These are phyloP conservation scores for Syzygium aqueum DNA, from an alignment of 345 rosid genomes.

Conservation along the genomic window DNA sequence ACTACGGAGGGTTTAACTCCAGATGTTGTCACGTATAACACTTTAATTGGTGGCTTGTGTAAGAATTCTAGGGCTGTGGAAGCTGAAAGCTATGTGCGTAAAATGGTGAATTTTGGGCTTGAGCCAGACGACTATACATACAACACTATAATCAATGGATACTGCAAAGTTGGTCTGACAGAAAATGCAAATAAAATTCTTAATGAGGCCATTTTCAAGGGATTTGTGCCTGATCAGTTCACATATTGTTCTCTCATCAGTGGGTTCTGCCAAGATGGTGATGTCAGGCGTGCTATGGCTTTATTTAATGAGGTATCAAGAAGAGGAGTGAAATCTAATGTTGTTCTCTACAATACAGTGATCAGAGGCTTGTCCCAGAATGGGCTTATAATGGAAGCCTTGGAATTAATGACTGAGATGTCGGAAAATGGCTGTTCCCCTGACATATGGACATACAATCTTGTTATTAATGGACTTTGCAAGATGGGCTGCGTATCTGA, in stretches of 20 bases:
- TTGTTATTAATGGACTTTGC: constrained; percentile 72
- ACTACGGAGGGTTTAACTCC: constrained; percentile 49
- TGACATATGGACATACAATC: constrained; percentile 71
- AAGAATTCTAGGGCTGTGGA: constrained; percentile 50
- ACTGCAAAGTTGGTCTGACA: constrained; percentile 59
- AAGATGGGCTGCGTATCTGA: constrained; percentile 87
- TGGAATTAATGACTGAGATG: constrained; percentile 66
- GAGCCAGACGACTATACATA: constrained; percentile 72
- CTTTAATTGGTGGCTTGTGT: constrained; percentile 69
- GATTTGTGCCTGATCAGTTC: constrained; percentile 76
- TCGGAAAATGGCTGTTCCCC: constrained; percentile 51
- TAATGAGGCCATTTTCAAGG: constrained; percentile 53
- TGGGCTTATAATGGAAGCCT: constrained; percentile 67
- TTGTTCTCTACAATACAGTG: constrained; percentile 58
- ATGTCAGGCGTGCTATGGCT: constrained; percentile 57
- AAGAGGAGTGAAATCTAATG: constrained; percentile 53
- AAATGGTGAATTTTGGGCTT: constrained; percentile 78
- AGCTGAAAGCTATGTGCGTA: constrained; percentile 65
- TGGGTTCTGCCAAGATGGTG: constrained; percentile 67
- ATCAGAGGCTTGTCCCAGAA: constrained; percentile 71
- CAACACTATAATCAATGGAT: constrained; percentile 64
- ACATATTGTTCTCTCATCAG: constrained; percentile 65
- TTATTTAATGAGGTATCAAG: constrained; percentile 44
- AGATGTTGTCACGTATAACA: constrained; percentile 77
- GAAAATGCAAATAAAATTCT: constrained; percentile 64